Evolutionary conservation across 176 grass and related monocot species (phyloP).

Genomic region (Canna indica): DNA sequence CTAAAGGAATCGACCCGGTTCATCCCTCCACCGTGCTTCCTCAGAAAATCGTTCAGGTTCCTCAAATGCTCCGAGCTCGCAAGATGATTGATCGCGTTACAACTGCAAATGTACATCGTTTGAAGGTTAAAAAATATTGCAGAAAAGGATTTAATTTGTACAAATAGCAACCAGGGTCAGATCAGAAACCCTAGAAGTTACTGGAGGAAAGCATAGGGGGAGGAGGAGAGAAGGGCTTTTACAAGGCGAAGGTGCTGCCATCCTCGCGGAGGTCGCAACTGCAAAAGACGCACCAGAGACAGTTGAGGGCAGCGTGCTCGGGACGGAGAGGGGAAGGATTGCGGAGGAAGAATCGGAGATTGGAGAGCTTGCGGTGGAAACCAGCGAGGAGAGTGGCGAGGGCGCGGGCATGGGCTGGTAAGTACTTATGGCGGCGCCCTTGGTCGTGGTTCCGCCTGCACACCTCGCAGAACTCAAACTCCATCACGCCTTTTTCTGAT

Average conservation of each 20-base stretch:
- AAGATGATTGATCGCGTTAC: constrained; percentile 62
- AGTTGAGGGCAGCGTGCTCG: constrained; percentile 5
- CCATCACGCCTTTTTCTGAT: background rate
- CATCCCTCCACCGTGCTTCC: constrained; percentile 58
- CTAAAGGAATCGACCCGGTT: constrained; percentile 54
- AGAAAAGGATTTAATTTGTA: background rate
- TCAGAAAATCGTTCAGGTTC: constrained; percentile 55
- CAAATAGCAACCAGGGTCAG: background rate
- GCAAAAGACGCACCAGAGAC: constrained; percentile 75
- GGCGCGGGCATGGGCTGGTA: no score
- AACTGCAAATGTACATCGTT: constrained; percentile 29
- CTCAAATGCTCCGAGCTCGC: constrained; percentile 48
- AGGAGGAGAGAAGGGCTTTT: background rate
- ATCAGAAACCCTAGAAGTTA: constrained; percentile 12
- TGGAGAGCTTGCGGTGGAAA: constrained; percentile 56
- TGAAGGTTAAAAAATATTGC: background rate
- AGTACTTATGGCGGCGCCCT: no score
- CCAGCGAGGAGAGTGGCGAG: constrained; percentile 39
- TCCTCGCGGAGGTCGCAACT: constrained; percentile 38
- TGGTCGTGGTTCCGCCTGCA: no score
- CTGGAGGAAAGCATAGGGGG: background rate
- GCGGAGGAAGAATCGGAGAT: constrained; percentile 42
- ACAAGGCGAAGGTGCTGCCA: constrained; percentile 51
- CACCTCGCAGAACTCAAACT: constrained; percentile 59
- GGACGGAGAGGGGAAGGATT: constrained; percentile 19